These are phyloP conservation scores for Ustilago esculenta DNA, from an alignment of 1,284 basidiomycete genomes.

Conservation along the genomic window DNA sequence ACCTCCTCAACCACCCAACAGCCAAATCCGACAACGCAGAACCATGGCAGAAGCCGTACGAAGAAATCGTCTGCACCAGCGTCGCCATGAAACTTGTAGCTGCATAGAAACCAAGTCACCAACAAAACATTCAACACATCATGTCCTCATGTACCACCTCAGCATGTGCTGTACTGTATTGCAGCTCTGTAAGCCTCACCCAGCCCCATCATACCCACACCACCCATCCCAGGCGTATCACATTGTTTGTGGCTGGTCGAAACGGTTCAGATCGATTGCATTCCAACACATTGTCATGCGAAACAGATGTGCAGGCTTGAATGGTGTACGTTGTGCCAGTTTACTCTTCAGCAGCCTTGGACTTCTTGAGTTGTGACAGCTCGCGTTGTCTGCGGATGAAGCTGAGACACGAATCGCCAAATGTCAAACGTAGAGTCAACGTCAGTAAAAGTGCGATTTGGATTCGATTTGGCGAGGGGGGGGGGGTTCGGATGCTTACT, in stretches of 20 bases:
- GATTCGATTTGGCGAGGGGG: not conserved
- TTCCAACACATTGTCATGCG: no score
- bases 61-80: constrained; percentile 44
- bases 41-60: constrained; percentile 10
- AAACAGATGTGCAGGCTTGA: no score
- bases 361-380: constrained; percentile 50
- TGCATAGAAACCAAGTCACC: constrained; percentile 4
- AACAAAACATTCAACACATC: not conserved
- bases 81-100: constrained; percentile 52
- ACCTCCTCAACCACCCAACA: constrained; percentile 3
- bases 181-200: no score
- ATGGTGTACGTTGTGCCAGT: no score
- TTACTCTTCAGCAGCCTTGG: constrained; percentile 33
- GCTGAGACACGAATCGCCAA: constrained; percentile 10
- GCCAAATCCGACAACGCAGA: not conserved
- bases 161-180: no score
- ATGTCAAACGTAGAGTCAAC: not conserved
- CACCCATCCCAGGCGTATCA: no score
- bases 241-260: no score
- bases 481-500: constrained; percentile 40
- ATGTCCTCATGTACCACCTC: no score
- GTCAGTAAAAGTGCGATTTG: no score
- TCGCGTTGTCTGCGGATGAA: constrained; percentile 56
- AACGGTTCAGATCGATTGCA: no score
- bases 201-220: no score